Evolutionary conservation across 2,329 filamentous ascomycete genomes (phyloP).

Genomic region (Thelonectria discophora): DNA sequence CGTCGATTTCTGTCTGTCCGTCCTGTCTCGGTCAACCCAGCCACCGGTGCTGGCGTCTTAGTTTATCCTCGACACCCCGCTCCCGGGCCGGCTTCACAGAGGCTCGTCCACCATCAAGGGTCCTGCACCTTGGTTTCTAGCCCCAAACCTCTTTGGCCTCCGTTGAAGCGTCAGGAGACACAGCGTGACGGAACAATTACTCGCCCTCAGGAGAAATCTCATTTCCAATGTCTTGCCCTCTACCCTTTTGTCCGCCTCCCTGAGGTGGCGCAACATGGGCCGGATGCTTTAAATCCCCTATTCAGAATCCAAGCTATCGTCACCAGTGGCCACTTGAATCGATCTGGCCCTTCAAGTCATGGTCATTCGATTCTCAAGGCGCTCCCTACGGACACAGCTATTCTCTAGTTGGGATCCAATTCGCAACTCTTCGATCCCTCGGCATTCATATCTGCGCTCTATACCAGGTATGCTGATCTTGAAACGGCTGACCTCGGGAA

Average conservation of each 20-base stretch:
- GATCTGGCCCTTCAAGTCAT: constrained; percentile 12
- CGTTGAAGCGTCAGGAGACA: not conserved
- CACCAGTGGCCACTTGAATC: constrained; percentile 1
- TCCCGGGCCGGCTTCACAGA: constrained; percentile 11
- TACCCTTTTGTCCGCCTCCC: constrained; percentile 9
- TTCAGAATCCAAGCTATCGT: constrained; percentile 6
- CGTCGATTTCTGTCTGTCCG: constrained; percentile 3
- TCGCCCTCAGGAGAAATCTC: not conserved
- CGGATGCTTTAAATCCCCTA: constrained; percentile 4
- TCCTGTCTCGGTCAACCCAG: constrained; percentile 18
- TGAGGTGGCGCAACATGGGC: constrained; percentile 20
- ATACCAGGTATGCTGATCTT: not conserved
- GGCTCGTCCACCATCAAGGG: not conserved
- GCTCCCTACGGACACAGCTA: constrained; percentile 9
- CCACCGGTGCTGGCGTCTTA: constrained; percentile 18
- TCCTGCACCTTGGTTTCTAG: not conserved
- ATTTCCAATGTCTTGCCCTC: constrained; percentile 1
- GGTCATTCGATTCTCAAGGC: constrained; percentile 19
- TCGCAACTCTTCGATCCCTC: not conserved
- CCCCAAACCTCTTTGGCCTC: not conserved
- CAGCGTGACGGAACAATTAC: not conserved
- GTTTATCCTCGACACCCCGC: constrained; percentile 10
- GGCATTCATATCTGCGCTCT: not conserved
- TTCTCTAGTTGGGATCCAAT: not conserved
- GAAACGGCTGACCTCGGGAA: not conserved